phyloP scores from a whole-genome alignment of 345 rosid species.

The Hibiscus trionum region DNA sequence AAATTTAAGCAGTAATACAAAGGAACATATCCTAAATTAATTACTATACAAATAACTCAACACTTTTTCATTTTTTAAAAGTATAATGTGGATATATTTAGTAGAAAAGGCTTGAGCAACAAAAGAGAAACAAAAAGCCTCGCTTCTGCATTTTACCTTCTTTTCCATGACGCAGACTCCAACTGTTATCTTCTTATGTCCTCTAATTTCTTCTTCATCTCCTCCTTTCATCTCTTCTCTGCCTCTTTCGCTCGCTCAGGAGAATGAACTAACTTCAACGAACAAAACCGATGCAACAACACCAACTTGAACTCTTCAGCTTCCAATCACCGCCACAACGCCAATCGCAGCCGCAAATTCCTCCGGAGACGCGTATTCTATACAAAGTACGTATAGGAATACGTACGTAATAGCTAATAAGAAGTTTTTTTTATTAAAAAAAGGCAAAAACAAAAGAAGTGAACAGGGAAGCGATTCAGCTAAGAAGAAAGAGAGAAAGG shows the following conservation, averaged over 20 bases:
- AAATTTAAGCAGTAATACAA: background rate
- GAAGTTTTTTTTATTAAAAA: background rate
- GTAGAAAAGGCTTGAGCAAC: conserved; percentile 7
- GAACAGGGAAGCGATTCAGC: background rate
- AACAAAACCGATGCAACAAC: too few relatives aligned
- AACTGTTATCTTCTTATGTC: conserved; percentile 34
- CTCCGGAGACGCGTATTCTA: background rate
- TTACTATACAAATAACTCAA: background rate
- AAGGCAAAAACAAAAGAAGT: background rate
- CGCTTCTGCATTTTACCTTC: conserved; percentile 56
- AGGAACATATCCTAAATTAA: background rate
- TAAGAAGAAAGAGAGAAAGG: background rate
- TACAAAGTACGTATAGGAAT: background rate
- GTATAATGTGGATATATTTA: background rate
- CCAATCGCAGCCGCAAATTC: background rate
- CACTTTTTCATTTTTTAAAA: background rate
- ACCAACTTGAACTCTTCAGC: background rate
- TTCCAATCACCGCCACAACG: conserved; percentile 7
- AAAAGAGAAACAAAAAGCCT: conserved; percentile 28
- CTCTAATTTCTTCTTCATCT: conserved; percentile 17
- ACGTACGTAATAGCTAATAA: background rate
- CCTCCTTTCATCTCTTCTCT: conserved; percentile 8
- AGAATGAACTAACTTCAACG: too few relatives aligned
- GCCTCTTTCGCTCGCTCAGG: too few relatives aligned
- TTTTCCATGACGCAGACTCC: conserved; percentile 80